phyloP scores from a whole-genome alignment of 441 rosid genomes.

The Croton laevigatus region DNA sequence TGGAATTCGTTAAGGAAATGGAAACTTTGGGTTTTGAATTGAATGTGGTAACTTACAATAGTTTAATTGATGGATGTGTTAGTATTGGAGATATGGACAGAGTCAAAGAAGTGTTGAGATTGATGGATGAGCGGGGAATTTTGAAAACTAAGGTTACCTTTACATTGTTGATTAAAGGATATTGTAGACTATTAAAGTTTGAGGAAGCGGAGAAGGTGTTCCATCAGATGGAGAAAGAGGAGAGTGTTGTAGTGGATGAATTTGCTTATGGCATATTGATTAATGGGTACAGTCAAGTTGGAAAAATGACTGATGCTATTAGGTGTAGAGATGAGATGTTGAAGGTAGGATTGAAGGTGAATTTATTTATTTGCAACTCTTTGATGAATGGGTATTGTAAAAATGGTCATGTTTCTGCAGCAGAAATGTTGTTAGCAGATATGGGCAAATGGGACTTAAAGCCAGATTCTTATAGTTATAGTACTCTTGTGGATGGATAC shows the following conservation, averaged over 20 bases:
- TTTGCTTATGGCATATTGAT: slow-evolving; percentile 64
- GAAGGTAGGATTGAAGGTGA: slow-evolving; percentile 55
- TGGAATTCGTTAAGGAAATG: slow-evolving; percentile 45
- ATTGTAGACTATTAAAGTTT: slow-evolving; percentile 48
- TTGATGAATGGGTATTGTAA: slow-evolving; percentile 82
- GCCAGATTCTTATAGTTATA: slow-evolving; percentile 72
- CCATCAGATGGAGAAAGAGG: slow-evolving; percentile 37
- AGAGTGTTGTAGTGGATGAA: slow-evolving; percentile 48
- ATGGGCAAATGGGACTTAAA: slow-evolving; percentile 60
- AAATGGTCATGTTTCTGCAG: slow-evolving; percentile 45
- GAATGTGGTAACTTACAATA: slow-evolving; percentile 66
- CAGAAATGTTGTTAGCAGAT: slow-evolving; percentile 37
- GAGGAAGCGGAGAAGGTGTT: slow-evolving; percentile 66
- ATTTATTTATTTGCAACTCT: slow-evolving; percentile 62
- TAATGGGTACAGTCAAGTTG: slow-evolving; percentile 65
- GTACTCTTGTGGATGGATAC: slow-evolving; percentile 73
- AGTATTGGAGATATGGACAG: slow-evolving; percentile 56
- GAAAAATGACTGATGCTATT: slow-evolving; percentile 55
- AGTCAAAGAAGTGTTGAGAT: slow-evolving; percentile 35
- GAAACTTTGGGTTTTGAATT: slow-evolving; percentile 52
- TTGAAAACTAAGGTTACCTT: slow-evolving; percentile 48
- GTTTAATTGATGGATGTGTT: slow-evolving; percentile 75
- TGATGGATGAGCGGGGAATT: slow-evolving; percentile 57
- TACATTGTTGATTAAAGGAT: slow-evolving; percentile 61
- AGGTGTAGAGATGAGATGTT: slow-evolving; percentile 63